Percentiles rank a stretch among this genome's conserved stretches.
phyloP scores from a whole-genome alignment of 306 rosid species.

The Pachyrhizus erosus region DNA sequence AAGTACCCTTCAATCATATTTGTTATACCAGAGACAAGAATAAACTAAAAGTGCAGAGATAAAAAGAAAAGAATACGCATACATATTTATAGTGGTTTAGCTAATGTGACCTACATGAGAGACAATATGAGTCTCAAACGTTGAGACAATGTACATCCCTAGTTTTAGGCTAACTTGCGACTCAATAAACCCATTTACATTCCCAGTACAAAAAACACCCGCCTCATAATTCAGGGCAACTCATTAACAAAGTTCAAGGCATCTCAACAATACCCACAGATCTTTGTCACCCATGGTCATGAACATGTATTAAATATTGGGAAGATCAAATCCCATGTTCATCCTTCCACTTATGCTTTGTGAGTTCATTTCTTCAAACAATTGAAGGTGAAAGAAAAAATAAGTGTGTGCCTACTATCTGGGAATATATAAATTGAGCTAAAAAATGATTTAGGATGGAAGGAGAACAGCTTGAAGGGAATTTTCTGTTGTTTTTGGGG shows the following conservation, averaged over 20 bases:
- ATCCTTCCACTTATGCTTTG: background rate
- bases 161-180: background rate
- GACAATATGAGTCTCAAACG: background rate
- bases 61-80: background rate
- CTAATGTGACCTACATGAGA: background rate
- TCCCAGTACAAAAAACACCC: background rate
- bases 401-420: background rate
- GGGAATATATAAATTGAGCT: background rate
- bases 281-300: too few relatives aligned
- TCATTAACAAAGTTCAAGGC: background rate
- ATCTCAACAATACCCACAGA: background rate
- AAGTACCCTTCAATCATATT: background rate
- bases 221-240: background rate
- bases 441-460: background rate
- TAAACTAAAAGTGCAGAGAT: background rate
- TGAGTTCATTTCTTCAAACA: slow-evolving; percentile 6
- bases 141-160: background rate
- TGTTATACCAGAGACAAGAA: background rate
- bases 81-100: background rate
- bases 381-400: slow-evolving; percentile 6
- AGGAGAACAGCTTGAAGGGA: background rate
- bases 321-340: background rate
- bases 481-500: background rate
- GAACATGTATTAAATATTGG: background rate
- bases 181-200: background rate